phyloP scores from a whole-genome alignment of 345 rosid species.

The Boechera divaricarpa region DNA sequence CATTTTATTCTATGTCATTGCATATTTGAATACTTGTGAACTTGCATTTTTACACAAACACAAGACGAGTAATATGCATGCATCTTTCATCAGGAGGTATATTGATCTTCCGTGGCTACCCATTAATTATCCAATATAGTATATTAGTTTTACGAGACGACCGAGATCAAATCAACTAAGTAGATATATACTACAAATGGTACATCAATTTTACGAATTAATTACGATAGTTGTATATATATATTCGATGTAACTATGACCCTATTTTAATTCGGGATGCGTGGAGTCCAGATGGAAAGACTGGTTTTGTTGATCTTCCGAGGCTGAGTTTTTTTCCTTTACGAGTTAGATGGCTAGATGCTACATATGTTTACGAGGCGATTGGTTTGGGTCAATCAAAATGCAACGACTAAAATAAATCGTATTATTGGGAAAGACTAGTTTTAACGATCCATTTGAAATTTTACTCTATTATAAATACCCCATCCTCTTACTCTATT shows the following conservation, averaged over 20 bases:
- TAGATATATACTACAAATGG: too few relatives aligned
- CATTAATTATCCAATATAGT: too few relatives aligned
- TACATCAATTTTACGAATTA: too few relatives aligned
- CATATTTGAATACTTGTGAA: not conserved
- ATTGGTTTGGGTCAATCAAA: not conserved
- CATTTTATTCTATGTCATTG: not conserved
- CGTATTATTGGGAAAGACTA: conserved; percentile 17
- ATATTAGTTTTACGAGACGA: not conserved
- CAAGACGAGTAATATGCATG: not conserved
- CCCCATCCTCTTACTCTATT: not conserved
- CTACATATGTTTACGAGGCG: conserved; percentile 17
- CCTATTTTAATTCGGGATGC: too few relatives aligned
- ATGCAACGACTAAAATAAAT: conserved; percentile 30
- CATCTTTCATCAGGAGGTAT: not conserved
- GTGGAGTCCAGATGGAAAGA: too few relatives aligned
- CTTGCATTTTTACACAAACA: not conserved
- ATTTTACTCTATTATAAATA: conserved; percentile 11
- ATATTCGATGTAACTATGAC: too few relatives aligned
- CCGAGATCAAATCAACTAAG: too few relatives aligned
- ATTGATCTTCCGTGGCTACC: not conserved
- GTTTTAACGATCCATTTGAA: conserved; percentile 22
- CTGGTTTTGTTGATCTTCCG: conserved; percentile 6
- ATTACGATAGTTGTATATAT: too few relatives aligned
- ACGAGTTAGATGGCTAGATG: not conserved
- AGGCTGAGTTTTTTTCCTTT: not conserved